Evolutionary conservation across 1,139 yeast species (phyloP), one percentile per base, ranked within the genome.

Genomic region (Hyphopichia pseudoburtonii): DNA sequence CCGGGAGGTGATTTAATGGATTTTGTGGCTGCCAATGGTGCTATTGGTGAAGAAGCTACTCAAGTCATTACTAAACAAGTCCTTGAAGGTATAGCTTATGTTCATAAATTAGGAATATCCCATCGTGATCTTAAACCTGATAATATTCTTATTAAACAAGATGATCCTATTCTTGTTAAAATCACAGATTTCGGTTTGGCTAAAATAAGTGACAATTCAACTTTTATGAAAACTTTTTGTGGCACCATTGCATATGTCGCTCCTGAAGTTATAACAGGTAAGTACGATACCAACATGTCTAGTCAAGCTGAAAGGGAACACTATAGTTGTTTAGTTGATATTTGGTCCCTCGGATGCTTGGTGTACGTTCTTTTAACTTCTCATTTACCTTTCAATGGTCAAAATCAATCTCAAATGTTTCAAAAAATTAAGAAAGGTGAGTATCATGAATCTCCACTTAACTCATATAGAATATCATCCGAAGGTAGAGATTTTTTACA

Each of bases 1-100:
- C 83, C 95, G 1, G 97, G 97, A 8, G 98, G 98, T n/a, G 98
- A 92, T 58, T 66, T 92, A 42, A 92, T 92, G 98, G 97, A 82
- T 62, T 89, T 87, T 63, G 95, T 90, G 2, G 92, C 95, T 0
- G 87, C 90, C 2, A 85, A 86, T 59, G 97, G 97, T 1, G 80
- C 94, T 4, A 86, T 90, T 27, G 89, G 94, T 15, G 98, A 90
- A 59, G 89, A 81, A 36, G 95, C 95, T 2, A 85, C 92, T 4
- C 81, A 85, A 47, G 96, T 86, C 39, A 86, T 92, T 16, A 76
- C 95, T 1, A 78, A 78, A 46, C 98, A 92, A 59, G 82, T 92
- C 3, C 63, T 92, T 29, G 80, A 81, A 41, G 97, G 96, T 0
- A 83, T 92, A 4, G 75, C 79, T 31, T 90, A 92, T 52, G 95